A percentile compares a stretch with the other conserved stretches of the same genome.
These are phyloP conservation scores for Trichophyton rubrum DNA, from an alignment of 2,329 filamentous ascomycete species.

Conservation along the genomic window DNA sequence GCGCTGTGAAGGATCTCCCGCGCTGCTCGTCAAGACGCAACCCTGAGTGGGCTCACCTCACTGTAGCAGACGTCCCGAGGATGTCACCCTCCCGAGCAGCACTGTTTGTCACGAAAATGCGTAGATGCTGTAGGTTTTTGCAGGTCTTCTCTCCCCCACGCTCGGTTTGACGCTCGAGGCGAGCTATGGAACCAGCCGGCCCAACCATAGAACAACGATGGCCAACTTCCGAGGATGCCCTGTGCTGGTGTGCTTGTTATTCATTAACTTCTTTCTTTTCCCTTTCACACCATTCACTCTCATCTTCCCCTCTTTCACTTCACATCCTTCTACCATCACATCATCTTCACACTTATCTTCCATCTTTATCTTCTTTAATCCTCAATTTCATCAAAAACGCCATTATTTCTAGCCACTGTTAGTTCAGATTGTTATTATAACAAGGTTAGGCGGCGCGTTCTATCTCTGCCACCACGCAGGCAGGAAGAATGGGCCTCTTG, in stretches of 20 bases:
- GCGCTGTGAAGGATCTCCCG: background rate
- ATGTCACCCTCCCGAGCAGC: background rate
- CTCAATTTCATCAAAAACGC: background rate
- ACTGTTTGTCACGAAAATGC: background rate
- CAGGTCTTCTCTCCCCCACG: background rate
- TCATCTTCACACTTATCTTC: background rate
- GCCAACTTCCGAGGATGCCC: slow-evolving; percentile 1
- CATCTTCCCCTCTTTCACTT: background rate
- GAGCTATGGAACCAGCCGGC: background rate
- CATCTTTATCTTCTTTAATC: background rate
- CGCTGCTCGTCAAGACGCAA: background rate
- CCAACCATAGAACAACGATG: background rate
- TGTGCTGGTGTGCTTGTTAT: background rate
- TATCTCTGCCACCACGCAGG: background rate
- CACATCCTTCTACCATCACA: background rate
- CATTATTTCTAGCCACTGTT: background rate
- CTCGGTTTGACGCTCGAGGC: background rate
- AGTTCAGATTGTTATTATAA: background rate
- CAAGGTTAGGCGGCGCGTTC: background rate
- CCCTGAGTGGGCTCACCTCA: too few species aligned
- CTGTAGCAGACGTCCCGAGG: background rate
- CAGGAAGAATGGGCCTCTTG: slow-evolving; percentile 41
- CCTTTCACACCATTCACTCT: background rate
- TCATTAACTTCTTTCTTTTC: background rate
- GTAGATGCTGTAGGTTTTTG: background rate